Percentiles rank a stretch among this genome's conserved stretches.
Evolutionary conservation across 2,329 filamentous ascomycete species (phyloP).

Genomic region (Achaetomium macrosporum): DNA sequence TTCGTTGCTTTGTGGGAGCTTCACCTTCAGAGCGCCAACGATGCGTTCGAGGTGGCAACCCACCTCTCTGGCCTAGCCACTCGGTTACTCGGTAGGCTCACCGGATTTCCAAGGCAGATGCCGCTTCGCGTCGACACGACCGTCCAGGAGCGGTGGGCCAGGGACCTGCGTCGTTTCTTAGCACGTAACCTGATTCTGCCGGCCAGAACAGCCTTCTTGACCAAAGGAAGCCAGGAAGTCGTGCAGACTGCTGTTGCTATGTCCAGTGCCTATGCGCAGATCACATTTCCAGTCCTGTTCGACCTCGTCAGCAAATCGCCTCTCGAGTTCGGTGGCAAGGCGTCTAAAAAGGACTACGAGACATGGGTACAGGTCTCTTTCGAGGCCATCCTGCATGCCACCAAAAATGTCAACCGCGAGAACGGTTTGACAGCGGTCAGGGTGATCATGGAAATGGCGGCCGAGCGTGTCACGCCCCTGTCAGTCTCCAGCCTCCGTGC

Average conservation of each 20-base stretch:
- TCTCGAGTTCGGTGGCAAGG: slow-evolving; percentile 32
- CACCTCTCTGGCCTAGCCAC: slow-evolving; percentile 39
- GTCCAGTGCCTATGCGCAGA: slow-evolving; percentile 31
- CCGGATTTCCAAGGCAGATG: slow-evolving; percentile 24
- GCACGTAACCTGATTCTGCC: slow-evolving; percentile 48
- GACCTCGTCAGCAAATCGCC: slow-evolving; percentile 34
- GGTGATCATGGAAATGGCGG: slow-evolving; percentile 30
- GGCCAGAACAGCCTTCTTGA: slow-evolving; percentile 42
- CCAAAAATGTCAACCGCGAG: slow-evolving; percentile 21
- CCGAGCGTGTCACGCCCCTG: slow-evolving; percentile 29
- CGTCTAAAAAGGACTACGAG: slow-evolving; percentile 34
- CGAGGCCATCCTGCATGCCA: slow-evolving; percentile 27
- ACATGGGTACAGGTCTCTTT: slow-evolving; percentile 38
- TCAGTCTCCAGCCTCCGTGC: slow-evolving; percentile 36
- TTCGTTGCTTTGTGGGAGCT: slow-evolving; percentile 47
- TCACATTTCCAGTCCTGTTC: slow-evolving; percentile 42
- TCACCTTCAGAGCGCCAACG: slow-evolving; percentile 44
- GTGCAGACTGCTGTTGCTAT: slow-evolving; percentile 38
- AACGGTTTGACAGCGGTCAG: slow-evolving; percentile 27
- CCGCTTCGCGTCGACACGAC: slow-evolving; percentile 21
- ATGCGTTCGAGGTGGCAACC: slow-evolving; percentile 44
- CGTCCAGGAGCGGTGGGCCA: slow-evolving; percentile 38
- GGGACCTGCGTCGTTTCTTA: slow-evolving; percentile 44
- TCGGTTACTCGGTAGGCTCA: slow-evolving; percentile 38
- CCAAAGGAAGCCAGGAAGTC: slow-evolving; percentile 36